Percentiles rank a stretch among this genome's conserved stretches.
These are phyloP conservation scores for Rhytidhysteron rufulum DNA, from an alignment of 2,329 filamentous ascomycete species.

Conservation along the genomic window DNA sequence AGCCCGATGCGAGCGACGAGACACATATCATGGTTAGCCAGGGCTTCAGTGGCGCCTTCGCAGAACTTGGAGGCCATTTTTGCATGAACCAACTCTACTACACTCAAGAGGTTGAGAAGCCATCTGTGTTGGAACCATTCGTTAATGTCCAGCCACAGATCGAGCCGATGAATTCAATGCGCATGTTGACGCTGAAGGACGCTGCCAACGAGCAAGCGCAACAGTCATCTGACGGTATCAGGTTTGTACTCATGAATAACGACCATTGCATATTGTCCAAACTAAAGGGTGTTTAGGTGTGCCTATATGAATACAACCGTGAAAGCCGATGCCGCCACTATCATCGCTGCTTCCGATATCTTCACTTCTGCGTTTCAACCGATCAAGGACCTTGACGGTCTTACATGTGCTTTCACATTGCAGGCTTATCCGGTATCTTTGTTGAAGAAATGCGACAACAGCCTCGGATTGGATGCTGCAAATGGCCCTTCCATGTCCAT, in stretches of 20 bases:
- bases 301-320: conserved; percentile 2
- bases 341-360: neutral
- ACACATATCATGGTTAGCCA: neutral
- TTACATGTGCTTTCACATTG: conserved; percentile 1
- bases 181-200: neutral
- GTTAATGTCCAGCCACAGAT: neutral
- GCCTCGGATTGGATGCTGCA: neutral
- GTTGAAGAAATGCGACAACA: neutral
- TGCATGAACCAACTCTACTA: neutral
- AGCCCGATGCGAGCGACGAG: neutral
- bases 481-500: neutral
- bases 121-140: neutral
- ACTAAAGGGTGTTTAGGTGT: neutral
- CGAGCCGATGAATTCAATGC: neutral
- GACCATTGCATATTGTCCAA: neutral
- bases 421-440: neutral
- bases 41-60: neutral
- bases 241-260: neutral
- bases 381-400: neutral
- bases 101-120: neutral
- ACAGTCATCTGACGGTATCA: neutral
- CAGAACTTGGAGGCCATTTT: neutral
- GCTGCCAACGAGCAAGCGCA: neutral
- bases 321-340: neutral
- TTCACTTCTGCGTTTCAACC: neutral